phyloP scores from a whole-genome alignment of 805 yeast genomes.

The Diddensiella transvaalensis region DNA sequence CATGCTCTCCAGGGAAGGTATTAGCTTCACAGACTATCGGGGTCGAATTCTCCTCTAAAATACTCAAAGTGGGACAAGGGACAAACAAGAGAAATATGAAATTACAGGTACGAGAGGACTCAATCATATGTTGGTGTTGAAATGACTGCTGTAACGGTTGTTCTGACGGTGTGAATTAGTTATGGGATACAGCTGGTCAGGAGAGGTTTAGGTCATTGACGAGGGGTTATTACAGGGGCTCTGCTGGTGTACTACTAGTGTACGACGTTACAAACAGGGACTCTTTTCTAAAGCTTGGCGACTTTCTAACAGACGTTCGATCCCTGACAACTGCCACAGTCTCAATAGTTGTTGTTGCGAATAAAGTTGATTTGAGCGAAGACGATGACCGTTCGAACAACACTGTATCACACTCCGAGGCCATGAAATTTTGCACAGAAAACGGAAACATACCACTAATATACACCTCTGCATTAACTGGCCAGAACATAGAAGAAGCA shows the following conservation, averaged over 20 bases:
- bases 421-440: slow-evolving; percentile 32
- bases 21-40: slow-evolving; percentile 38
- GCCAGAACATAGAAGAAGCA: slow-evolving; percentile 40
- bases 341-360: slow-evolving; percentile 87
- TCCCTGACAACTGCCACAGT: slow-evolving; percentile 91
- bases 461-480: slow-evolving; percentile 41
- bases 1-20: slow-evolving; percentile 29
- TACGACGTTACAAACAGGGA: slow-evolving; percentile 85
- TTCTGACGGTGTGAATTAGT: too few relatives aligned
- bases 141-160: not conserved
- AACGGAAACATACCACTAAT: slow-evolving; percentile 39
- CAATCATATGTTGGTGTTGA: not conserved
- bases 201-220: slow-evolving; percentile 94
- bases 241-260: slow-evolving; percentile 89
- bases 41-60: slow-evolving; percentile 38
- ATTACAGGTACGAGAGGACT: slow-evolving; percentile 48
- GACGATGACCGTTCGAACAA: slow-evolving; percentile 28
- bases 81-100: slow-evolving; percentile 41
- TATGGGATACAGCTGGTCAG: slow-evolving; percentile 98
- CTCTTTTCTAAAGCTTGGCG: slow-evolving; percentile 77
- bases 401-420: slow-evolving; percentile 36
- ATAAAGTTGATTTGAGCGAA: slow-evolving; percentile 72
- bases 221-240: slow-evolving; percentile 90
- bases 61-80: slow-evolving; percentile 33
- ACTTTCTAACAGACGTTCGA: slow-evolving; percentile 85